Percentiles rank a stretch among this genome's conserved stretches.
Evolutionary conservation across 495 filamentous ascomycete species (phyloP).

Genomic region (Viridothelium virens): DNA sequence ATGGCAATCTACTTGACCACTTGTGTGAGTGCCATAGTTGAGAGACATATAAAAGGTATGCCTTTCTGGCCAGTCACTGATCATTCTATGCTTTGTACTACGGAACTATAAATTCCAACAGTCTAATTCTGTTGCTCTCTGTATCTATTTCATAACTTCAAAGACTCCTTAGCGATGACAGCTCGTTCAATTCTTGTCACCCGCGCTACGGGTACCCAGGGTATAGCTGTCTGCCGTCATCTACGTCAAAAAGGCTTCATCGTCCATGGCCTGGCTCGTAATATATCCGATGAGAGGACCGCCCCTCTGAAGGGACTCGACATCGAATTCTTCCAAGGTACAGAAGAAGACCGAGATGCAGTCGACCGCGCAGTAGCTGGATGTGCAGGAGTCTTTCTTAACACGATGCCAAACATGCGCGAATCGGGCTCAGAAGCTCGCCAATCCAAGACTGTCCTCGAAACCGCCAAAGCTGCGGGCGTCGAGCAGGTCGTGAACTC

Average conservation of each 20-base stretch:
- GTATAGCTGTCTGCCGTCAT: conserved; percentile 37
- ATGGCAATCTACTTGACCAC: too few relatives aligned
- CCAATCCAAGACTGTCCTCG: conserved; percentile 38
- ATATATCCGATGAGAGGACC: conserved; percentile 33
- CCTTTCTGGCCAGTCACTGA: too few relatives aligned
- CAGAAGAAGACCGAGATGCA: conserved; percentile 37
- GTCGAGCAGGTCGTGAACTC: conserved; percentile 41
- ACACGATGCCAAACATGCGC: conserved; percentile 34
- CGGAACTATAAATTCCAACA: neutral
- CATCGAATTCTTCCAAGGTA: conserved; percentile 37
- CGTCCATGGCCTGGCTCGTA: conserved; percentile 40
- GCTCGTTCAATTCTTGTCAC: neutral
- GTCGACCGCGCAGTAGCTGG: conserved; percentile 35
- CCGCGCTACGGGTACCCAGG: conserved; percentile 46
- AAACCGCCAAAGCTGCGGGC: conserved; percentile 37
- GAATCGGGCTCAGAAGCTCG: conserved; percentile 31
- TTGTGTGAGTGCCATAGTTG: too few relatives aligned
- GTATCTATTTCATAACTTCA: neutral
- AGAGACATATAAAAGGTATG: too few relatives aligned
- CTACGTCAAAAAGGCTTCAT: conserved; percentile 34
- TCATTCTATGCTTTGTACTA: too few relatives aligned
- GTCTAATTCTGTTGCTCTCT: neutral
- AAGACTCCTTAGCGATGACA: conserved; percentile 31
- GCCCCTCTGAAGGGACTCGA: conserved; percentile 35
- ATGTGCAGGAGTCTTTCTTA: conserved; percentile 45